Base-by-base conservation (phyloP, 2,329 filamentous ascomycete genomes). In the Penicillium sp. region DNA sequence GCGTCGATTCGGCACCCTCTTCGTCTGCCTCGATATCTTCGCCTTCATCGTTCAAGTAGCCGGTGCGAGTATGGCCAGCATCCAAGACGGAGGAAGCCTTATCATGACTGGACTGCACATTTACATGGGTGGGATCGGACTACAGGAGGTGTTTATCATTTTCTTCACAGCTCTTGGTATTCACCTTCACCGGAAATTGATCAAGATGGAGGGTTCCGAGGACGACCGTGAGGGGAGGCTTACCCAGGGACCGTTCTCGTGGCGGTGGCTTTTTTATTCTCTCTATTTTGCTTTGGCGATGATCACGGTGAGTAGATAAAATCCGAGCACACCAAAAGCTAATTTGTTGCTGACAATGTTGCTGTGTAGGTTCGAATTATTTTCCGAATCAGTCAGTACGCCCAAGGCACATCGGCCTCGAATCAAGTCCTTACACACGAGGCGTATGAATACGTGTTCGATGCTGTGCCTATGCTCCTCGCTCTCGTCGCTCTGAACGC, bases 321-420 rank as follows among this genome's bases (percentile, higher is more conserved):
- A 31, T 6, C 3, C 1, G 4, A 1, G 1, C 49, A 31, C 12
- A 11, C 2, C 3, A 10, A 2, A 1, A 50, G 11, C 31, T 12
- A 25, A 22, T 6, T 14, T 22, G 17, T 42, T n/a, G n/a, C 42
- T 28, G 35, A 47, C 4, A 12, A 38, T 28, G 4, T 8, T 2
- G 5, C 11, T 2, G 55, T 25, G 48, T 53, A 84, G 78, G 70
- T 81, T 31, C 83, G 86, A 37, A 87, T 88, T 69, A 81, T 86
- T 63, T 89, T 83, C 72, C 84, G 86, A 34, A 76, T 89, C 1
- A 71, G 78, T 54, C 85, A 89, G 69, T 88, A 86, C 15, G 75
- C 79, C 0, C 77, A 89, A 17, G 72, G 75, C 10, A 78, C 77
- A 7, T 73, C 78, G 4, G 83, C 86, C 1, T 89, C 88, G 69